Base-by-base conservation (phyloP, 129 eudicot species). In the Cynara cardunculus region DNA sequence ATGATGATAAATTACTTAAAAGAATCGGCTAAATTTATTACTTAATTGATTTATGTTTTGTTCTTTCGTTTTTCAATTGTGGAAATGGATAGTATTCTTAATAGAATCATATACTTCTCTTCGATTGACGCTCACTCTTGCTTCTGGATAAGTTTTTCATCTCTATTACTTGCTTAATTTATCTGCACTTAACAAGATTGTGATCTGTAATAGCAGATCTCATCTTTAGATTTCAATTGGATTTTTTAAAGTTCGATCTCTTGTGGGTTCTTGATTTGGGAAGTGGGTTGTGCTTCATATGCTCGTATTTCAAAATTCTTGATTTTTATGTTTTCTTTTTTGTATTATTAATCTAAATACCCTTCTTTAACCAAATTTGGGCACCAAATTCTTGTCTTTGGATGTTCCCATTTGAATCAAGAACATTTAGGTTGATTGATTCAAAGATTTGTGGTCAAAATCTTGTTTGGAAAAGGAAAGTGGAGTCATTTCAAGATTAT, bases 171-270 rank as follows among this genome's bases (percentile, higher is more conserved):
- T 53, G 7, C 68, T 65, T 28, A 10, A 3, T 68, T 41, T 74
- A n/a, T n/a, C n/a, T n/a, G n/a, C n/a, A 25, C n/a, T n/a, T n/a
- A n/a, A n/a, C n/a, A n/a, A n/a, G n/a, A n/a, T 11, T 26, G 16
- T 16, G 34, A 82, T 70, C 53, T 77, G 44, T 82, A 31, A 34
- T 31, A 75, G 21, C 22, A 56, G 85, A 82, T 82, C 85, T 75
- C 41, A 49, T 37, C 37, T 75, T 30, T 26, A 19, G 13, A 25
- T 80, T 61, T 59, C 44, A 72, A 10, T 72, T 35, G 8, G 7
- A 5, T 7, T 28, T 30, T 25, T 28, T n/a, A 8, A 78, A 78
- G 39, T 14, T 49, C 73, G 69, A 82, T 82, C 82, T 70, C 64
- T 25, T 71, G 21, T 82, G 82, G 85, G 85, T 72, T 18, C 59